Base-by-base conservation (phyloP, 495 filamentous ascomycete genomes). In the Aspergillus nanangensis region DNA sequence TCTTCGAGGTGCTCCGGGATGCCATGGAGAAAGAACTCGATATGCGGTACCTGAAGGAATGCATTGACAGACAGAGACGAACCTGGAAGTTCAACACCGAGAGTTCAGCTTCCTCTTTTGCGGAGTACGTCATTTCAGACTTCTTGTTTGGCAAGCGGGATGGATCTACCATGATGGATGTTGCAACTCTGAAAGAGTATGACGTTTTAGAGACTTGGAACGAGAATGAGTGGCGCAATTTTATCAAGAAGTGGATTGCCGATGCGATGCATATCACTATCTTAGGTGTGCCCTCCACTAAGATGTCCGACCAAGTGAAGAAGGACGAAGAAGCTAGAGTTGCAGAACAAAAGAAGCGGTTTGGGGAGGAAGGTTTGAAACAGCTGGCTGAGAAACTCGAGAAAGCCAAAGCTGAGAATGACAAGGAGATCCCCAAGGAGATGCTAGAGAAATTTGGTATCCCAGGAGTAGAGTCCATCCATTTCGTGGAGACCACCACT, bases 401-500 rank as follows among this genome's bases (percentile, higher is more conserved):
- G 27, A 76, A 74, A 18, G 86, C 88, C 4, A 93, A 88, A 59
- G 78, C 80, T 3, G 81, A 86, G 56, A 95, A 94, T 54, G 87
- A 95, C 57, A 80, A 82, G 58, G 79, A 84, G 31, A 88, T 93
- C 34, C 88, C 89, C 7, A 72, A 79, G 35, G 79, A 86, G 20
- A 59, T 94, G 22, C 69, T 97, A n/a, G 82, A 82, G 41, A 73
- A 82, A 38, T 95, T 94, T 69, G 60, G 76, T 34, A 86, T 99
- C 27, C 94, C 93, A 15, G 76, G 81, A 9, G 82, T 88, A 0
- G 84, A 90, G 5, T 91, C 90, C 0, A 93, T 95, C 34, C 88
- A 96, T 63, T 96, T 97, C 63, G 91, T 95, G 55, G 78, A 90
- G 37, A 93, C 93, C 0, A 80, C 75, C 7, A 96, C 90, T 1